Evolutionary conservation across 2,329 filamentous ascomycete genomes (phyloP).

Genomic region (Penicillium fuscoglaucum): DNA sequence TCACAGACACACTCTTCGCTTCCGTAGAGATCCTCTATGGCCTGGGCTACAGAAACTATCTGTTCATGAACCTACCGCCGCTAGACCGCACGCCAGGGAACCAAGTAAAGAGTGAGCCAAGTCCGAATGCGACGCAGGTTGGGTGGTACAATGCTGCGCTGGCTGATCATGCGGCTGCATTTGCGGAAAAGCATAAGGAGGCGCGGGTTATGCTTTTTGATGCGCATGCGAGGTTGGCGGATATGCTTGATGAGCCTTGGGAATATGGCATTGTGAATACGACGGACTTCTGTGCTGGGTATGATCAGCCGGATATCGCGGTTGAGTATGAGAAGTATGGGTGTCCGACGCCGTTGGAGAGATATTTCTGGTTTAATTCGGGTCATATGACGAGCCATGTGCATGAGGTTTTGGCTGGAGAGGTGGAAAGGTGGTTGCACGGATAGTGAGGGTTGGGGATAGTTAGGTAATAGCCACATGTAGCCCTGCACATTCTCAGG

Average conservation of each 20-base stretch:
- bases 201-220: conserved; percentile 48
- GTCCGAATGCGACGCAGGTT: conserved; percentile 51
- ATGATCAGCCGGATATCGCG: conserved; percentile 49
- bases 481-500: neutral
- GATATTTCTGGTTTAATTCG: conserved; percentile 53
- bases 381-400: conserved; percentile 49
- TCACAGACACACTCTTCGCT: conserved; percentile 46
- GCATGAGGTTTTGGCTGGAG: conserved; percentile 42
- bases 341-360: conserved; percentile 43
- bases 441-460: neutral
- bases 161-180: conserved; percentile 34
- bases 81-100: conserved; percentile 49
- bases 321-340: conserved; percentile 48
- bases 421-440: conserved; percentile 19
- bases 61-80: conserved; percentile 56
- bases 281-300: conserved; percentile 48
- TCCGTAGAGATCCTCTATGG: conserved; percentile 44
- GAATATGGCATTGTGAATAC: conserved; percentile 49
- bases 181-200: conserved; percentile 34
- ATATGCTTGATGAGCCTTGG: conserved; percentile 45
- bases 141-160: conserved; percentile 48
- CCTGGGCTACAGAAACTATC: conserved; percentile 48
- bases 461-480: neutral
- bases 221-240: conserved; percentile 45
- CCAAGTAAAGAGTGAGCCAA: conserved; percentile 33